Base-by-base conservation (phyloP, 768 basidiomycete genomes). In the Tremella fuciformis region DNA sequence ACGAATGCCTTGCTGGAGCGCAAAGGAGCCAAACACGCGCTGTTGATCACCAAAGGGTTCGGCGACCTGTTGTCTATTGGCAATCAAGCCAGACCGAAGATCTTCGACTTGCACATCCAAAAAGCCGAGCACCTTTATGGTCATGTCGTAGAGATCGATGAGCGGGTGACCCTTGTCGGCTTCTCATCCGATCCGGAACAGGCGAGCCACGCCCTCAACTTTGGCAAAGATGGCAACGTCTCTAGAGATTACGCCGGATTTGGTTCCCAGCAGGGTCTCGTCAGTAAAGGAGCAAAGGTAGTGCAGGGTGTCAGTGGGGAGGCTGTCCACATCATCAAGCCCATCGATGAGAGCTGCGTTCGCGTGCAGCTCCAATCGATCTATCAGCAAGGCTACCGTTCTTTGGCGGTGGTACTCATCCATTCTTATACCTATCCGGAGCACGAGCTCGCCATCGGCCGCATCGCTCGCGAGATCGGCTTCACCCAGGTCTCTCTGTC, bases 1-100 rank as follows among this genome's bases (percentile, higher is more conserved):
- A 98, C 94, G 16, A 98, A 97, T 69, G 93, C 94, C 0, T 82
- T 98, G 0, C 83, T 98, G 6, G 94, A 98, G 70, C 86, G 94
- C 48, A 93, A 94, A 76, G 94, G 94, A 0, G 88, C 91, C 68
- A 86, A 85, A 62, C 91, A 94, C 59, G 93, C 91, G 0, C 80
- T 98, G 37, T 79, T 96, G 13, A 94, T 93, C 69, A 97, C 94
- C 1, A 70, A 73, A 51, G 74, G 74, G 2, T 72, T 71, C 65
- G 56, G 76, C 73, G 93, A 96, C 76, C 84, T 97, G 9, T 82
- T 98, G 6, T 82, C 88, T 29, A 97, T 98, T 58, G 91, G 91
- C 8, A 96, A 96, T 75, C 94, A 97, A 75, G 87, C 91, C 16
- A 87, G 94, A 19, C 94, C 94, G 1, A 85, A 84, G 68, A 96